Conservation (phyloP, 257 asterid genomes). For the Lantana camara region DNA sequence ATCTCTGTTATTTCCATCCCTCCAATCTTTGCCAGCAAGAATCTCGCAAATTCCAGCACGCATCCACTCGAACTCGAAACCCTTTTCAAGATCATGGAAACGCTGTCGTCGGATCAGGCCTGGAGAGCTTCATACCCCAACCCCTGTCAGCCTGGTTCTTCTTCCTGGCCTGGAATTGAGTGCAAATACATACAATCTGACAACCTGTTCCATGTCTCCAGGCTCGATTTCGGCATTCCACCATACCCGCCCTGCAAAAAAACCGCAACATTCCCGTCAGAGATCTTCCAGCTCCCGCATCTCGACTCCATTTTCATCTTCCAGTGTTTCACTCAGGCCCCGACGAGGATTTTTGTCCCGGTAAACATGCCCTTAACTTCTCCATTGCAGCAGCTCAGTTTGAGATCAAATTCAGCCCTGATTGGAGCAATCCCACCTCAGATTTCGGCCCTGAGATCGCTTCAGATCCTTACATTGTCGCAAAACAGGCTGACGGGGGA, state of each 20-base stretch:
- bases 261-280: constrained; percentile 68
- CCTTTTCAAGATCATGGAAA: constrained; percentile 72
- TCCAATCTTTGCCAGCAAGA: constrained; percentile 31
- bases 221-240: constrained; percentile 74
- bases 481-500: constrained; percentile 63
- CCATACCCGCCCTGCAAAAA: constrained; percentile 81
- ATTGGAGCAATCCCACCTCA: constrained; percentile 72
- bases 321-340: constrained; percentile 57
- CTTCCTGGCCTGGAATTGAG: constrained; percentile 75
- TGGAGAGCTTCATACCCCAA: constrained; percentile 72
- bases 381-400: constrained; percentile 63
- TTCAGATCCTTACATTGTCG: constrained; percentile 76
- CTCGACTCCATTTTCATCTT: constrained; percentile 75
- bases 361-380: constrained; percentile 30
- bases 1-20: constrained; percentile 19
- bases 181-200: constrained; percentile 46
- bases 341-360: constrained; percentile 43
- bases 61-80: constrained; percentile 59
- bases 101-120: constrained; percentile 54
- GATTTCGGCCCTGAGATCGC: constrained; percentile 57
- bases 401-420: constrained; percentile 67
- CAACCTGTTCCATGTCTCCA: constrained; percentile 49
- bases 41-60: constrained; percentile 38
- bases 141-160: constrained; percentile 68
- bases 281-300: constrained; percentile 62